These are phyloP conservation scores for Cladophialophora bantiana DNA, from an alignment of 2,329 filamentous ascomycete species.

Conservation along the genomic window DNA sequence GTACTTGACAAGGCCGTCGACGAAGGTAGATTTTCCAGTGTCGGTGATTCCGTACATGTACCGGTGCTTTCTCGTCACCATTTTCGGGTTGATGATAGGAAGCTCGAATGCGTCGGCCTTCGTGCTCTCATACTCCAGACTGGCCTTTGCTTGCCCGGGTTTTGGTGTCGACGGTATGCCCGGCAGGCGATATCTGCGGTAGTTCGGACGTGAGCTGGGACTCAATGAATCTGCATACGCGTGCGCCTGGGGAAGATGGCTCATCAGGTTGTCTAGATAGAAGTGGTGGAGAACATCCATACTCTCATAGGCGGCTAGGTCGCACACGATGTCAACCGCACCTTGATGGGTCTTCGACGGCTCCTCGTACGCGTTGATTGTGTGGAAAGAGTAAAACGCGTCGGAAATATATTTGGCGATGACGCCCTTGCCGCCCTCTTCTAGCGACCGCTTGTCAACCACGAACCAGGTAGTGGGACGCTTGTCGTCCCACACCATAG, in stretches of 20 bases:
- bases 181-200: slow-evolving; percentile 50
- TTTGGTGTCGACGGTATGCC: slow-evolving; percentile 42
- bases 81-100: slow-evolving; percentile 58
- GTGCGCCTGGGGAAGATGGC: slow-evolving; percentile 58
- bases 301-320: slow-evolving; percentile 69
- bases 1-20: slow-evolving; percentile 61
- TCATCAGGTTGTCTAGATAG: slow-evolving; percentile 74
- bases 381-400: slow-evolving; percentile 80
- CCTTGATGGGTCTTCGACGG: slow-evolving; percentile 45
- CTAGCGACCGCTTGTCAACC: slow-evolving; percentile 64
- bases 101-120: slow-evolving; percentile 50
- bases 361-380: slow-evolving; percentile 78
- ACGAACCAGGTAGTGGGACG: slow-evolving; percentile 74
- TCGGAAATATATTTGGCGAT: slow-evolving; percentile 72
- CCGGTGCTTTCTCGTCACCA: slow-evolving; percentile 54
- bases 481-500: slow-evolving; percentile 68
- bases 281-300: slow-evolving; percentile 70
- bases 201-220: slow-evolving; percentile 33
- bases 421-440: slow-evolving; percentile 64
- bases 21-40: slow-evolving; percentile 56
- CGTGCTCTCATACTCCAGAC: slow-evolving; percentile 31
- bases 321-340: slow-evolving; percentile 67
- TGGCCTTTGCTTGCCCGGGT: slow-evolving; percentile 31
- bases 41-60: slow-evolving; percentile 59
- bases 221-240: slow-evolving; percentile 53